A percentile compares a stretch with the other conserved stretches of the same genome.
Evolutionary conservation across 805 yeast species (phyloP).

Genomic region (Cyberlindnera japonica): DNA sequence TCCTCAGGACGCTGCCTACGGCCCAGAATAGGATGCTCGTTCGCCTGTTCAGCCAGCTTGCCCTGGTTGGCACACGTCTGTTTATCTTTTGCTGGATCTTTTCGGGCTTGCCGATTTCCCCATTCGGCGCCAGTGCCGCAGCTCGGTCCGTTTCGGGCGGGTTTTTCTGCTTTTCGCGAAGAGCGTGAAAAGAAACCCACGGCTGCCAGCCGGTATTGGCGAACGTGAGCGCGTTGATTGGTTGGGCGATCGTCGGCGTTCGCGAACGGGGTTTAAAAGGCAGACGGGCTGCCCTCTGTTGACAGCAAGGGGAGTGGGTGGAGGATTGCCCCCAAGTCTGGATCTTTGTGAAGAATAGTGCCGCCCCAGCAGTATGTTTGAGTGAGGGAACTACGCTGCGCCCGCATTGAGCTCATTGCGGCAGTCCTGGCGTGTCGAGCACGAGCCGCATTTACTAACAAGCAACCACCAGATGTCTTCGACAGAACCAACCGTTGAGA

Average conservation of each 20-base stretch:
- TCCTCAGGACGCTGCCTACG: too few relatives aligned
- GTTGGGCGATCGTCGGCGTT: background rate
- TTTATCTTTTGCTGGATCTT: constrained; percentile 5
- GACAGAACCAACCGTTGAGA: constrained; percentile 51
- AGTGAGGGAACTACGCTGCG: too few relatives aligned
- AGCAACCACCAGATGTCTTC: constrained; percentile 23
- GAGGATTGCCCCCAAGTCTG: too few relatives aligned
- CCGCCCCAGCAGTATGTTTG: too few relatives aligned
- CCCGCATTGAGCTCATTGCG: too few relatives aligned
- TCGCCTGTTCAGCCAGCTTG: background rate
- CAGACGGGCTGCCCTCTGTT: background rate
- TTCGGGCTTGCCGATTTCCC: constrained; percentile 7
- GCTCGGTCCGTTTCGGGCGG: background rate
- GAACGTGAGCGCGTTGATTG: constrained; percentile 6
- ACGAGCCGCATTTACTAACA: constrained; percentile 10
- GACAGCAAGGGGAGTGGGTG: too few relatives aligned
- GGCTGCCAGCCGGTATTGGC: background rate
- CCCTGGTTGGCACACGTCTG: constrained; percentile 4
- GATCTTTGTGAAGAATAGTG: too few relatives aligned
- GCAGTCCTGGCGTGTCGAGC: too few relatives aligned
- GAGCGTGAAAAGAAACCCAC: background rate
- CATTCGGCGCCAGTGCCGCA: constrained; percentile 8
- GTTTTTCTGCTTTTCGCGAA: background rate
- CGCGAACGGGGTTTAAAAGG: background rate
- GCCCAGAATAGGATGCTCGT: background rate